phyloP scores from a whole-genome alignment of 164 flowering plant species.

The Annona squamosa region DNA sequence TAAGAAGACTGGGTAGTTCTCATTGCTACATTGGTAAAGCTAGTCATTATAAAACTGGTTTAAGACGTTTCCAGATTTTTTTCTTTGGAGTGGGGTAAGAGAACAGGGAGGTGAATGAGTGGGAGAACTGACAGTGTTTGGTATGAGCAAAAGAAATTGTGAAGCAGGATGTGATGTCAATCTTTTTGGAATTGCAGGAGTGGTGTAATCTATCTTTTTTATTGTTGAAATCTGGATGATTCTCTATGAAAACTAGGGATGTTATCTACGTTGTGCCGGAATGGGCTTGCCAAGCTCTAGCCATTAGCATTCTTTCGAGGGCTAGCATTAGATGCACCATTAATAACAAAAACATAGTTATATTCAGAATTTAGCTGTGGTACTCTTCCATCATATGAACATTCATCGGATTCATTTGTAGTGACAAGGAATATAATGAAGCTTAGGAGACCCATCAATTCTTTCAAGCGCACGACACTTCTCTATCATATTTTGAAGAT shows the following conservation, averaged over 20 bases:
- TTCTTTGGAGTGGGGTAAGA: conserved; percentile 9
- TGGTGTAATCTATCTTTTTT: conserved; percentile 25
- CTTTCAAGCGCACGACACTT: conserved; percentile 59
- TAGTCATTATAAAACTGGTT: conserved; percentile 22
- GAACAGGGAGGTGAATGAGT: conserved; percentile 29
- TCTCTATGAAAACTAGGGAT: conserved; percentile 28
- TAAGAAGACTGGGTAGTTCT: conserved; percentile 15
- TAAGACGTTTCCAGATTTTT: conserved; percentile 13
- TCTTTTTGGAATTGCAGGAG: conserved; percentile 13
- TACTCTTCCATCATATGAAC: conserved; percentile 20
- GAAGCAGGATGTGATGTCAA: conserved; percentile 14
- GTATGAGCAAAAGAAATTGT: conserved; percentile 19
- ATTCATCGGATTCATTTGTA: conserved; percentile 37
- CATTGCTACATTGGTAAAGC: conserved; percentile 21
- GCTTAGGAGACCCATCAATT: conserved; percentile 41
- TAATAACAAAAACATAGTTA: conserved; percentile 74
- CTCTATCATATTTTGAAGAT: conserved; percentile 77
- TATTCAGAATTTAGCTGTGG: conserved; percentile 38
- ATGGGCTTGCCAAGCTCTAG: conserved; percentile 20
- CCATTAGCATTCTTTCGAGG: conserved; percentile 41
- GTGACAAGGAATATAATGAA: conserved; percentile 61
- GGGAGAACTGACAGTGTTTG: conserved; percentile 3
- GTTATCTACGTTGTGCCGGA: conserved; percentile 26
- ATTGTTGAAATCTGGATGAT: conserved; percentile 21
- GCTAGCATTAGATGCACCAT: conserved; percentile 23